Base-by-base conservation (phyloP, 257 asterid genomes). In the Gardenia jasminoides region DNA sequence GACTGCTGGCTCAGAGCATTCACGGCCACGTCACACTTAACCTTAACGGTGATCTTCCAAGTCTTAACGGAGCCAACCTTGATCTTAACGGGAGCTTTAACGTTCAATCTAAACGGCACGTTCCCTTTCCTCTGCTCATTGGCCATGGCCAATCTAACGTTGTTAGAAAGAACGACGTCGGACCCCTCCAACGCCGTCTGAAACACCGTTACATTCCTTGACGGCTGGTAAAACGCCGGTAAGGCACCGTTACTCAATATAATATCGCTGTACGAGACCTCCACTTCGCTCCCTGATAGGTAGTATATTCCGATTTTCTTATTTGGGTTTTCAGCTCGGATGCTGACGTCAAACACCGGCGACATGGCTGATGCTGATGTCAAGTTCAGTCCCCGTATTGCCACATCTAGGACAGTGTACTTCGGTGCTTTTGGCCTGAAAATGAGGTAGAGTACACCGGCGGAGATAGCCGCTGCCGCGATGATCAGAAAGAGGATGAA, bases 201-300 rank as follows among this genome's bases (percentile, higher is more conserved):
- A 43, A 92, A 3, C 74, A 85, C 88, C 82, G 97, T 95, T 52
- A 91, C 88, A 76, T 93, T 95, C 71, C 78, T 89, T 61, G 84
- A 80, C 82, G 93, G 90, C 88, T 94, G 99, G 73, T 83, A 88
- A 72, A 94, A 91, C 11, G 50, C 97, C 12, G 97, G 94, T 66
- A 88, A 67, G 30, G 79, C 86, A 68, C 97, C 96, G 88, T 83
- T 47, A 81, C 90, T 70, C 43, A 93, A 78, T 7, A 5, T 83
- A 33, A 90, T 88, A 78, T 50, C 56, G 20, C 58, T 69, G 76
- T 88, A 82, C 41, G 72, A 72, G 10, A 93, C 90, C 66, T 41
- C 76, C 10, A 91, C 83, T 61, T 85, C 50, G 80, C 92, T 88
- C 28, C 84, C 90, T 1, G 82, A 74, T 75, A 67, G 58, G 41